Evolutionary conservation across 164 flowering plant genomes (phyloP), one percentile per base, ranked within the genome.

Genomic region (Stephania cephalantha): DNA sequence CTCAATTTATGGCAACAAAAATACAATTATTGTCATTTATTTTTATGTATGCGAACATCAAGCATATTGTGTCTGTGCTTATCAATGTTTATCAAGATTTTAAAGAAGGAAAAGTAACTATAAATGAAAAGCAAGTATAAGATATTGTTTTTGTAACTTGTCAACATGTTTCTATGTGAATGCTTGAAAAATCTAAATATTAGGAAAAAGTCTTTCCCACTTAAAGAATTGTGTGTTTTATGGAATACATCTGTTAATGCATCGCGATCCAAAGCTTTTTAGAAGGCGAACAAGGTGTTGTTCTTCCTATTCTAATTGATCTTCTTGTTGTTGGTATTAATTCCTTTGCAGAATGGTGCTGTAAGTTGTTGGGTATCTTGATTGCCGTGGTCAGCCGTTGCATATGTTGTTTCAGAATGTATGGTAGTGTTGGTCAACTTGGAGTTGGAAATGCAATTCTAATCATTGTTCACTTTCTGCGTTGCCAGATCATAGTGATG

Each of bases 401-500:
- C 71, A 6, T 69, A 69, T 69, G 71, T 69, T 69, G 8, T 69
- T 9, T 69, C 71, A 42, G 71, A 45, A 67, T 67, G 70, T 67
- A 67, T 30, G 70, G 70, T 15, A 67, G 70, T 67, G 70, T 67
- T 4, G 31, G 31, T 10, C 71, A 69, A 69, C 71, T 69, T 44
- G 71, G 71, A 30, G 71, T 69, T 45, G 71, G 71, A 18, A 70
- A 70, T 70, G 72, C 72, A 17, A 70, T 70, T 46, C 72, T 70
- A 9, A 70, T 46, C 55, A 70, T n/a, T n/a, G n/a, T n/a, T n/a
- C n/a, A n/a, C n/a, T n/a, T n/a, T n/a, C n/a, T n/a, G n/a, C n/a
- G n/a, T n/a, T n/a, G 55, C 17, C n/a, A n/a, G n/a, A 70, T 70
- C 29, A 70, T 70, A 35, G 71, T 68, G 11, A 68, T 68, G 12